Evolutionary conservation across 106 monocot genomes (phyloP).

Genomic region (Allium sativum): DNA sequence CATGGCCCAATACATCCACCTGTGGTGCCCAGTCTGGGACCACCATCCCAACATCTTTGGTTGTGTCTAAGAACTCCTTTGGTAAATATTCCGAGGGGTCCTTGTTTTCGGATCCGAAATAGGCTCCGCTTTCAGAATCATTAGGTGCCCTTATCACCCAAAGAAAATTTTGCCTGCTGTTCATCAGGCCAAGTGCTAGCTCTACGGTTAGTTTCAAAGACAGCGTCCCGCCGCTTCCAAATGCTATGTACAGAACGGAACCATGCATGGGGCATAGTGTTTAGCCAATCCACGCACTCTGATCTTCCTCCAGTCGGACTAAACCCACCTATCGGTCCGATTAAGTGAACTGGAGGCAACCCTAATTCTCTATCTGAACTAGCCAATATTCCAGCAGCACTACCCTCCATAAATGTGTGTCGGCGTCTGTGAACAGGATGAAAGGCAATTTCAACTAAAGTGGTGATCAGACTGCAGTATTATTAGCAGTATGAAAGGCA

Average conservation of each 20-base stretch:
- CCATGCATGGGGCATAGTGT: constrained; percentile 2
- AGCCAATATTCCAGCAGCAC: too few relatives aligned
- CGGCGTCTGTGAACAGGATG: too few relatives aligned
- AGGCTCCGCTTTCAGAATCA: constrained; percentile 5
- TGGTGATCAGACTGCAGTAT: too few relatives aligned
- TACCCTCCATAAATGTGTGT: not conserved
- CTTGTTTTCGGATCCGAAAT: constrained; percentile 3
- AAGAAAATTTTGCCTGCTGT: constrained; percentile 37
- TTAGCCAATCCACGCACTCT: constrained; percentile 39
- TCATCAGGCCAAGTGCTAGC: constrained; percentile 46
- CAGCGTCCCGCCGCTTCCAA: constrained; percentile 54
- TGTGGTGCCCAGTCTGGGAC: constrained; percentile 59
- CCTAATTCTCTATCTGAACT: too few relatives aligned
- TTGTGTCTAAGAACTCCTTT: constrained; percentile 48
- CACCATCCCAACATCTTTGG: constrained; percentile 28
- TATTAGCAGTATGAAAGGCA: too few relatives aligned
- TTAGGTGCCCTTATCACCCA: constrained; percentile 39
- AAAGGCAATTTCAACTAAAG: too few relatives aligned
- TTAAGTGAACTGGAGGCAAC: too few relatives aligned
- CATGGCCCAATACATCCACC: constrained; percentile 32
- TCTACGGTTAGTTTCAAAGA: constrained; percentile 26
- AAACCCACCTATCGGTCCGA: too few relatives aligned
- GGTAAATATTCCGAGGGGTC: constrained; percentile 31
- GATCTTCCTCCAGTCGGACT: too few relatives aligned
- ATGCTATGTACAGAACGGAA: constrained; percentile 50